A percentile compares a stretch with the other conserved stretches of the same genome.
phyloP scores from a whole-genome alignment of 306 rosid genomes.

The Corylus avellana region DNA sequence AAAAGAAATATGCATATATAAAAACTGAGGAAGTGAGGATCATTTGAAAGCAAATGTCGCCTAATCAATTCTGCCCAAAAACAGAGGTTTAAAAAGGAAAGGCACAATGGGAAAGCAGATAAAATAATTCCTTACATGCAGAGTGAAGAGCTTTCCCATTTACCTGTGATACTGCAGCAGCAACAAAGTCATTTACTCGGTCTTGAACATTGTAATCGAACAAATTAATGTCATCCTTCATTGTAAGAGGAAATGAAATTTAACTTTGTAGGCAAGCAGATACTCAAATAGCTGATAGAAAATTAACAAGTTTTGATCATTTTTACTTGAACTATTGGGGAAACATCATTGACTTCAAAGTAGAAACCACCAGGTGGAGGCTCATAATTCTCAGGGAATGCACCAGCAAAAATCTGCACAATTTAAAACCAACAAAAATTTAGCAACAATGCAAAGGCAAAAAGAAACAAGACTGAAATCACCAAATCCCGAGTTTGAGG shows the following conservation, averaged over 20 bases:
- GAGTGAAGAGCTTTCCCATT: conserved; percentile 12
- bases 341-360: conserved; percentile 56
- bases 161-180: conserved; percentile 62
- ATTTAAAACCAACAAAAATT: conserved; percentile 8
- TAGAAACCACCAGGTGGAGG: conserved; percentile 58
- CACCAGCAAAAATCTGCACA: conserved; percentile 54
- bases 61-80: conserved; percentile 6
- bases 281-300: conserved; percentile 12
- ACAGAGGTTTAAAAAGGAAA: background rate
- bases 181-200: conserved; percentile 54
- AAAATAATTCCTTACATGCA: conserved; percentile 8
- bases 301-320: conserved; percentile 29
- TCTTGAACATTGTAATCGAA: conserved; percentile 60
- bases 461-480: conserved; percentile 5
- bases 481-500: conserved; percentile 11
- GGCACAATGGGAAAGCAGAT: conserved; percentile 14
- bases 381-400: conserved; percentile 55
- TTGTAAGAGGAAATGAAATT: conserved; percentile 11
- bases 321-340: conserved; percentile 55
- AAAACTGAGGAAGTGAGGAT: background rate
- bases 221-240: conserved; percentile 47
- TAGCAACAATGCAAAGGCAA: conserved; percentile 4
- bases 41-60: conserved; percentile 1
- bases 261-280: conserved; percentile 27
- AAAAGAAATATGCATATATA: background rate